Percentiles rank a stretch among this genome's conserved stretches.
Conservation (phyloP, 108 stramenopile genomes). For the Phaeodactylum tricornutum region DNA sequence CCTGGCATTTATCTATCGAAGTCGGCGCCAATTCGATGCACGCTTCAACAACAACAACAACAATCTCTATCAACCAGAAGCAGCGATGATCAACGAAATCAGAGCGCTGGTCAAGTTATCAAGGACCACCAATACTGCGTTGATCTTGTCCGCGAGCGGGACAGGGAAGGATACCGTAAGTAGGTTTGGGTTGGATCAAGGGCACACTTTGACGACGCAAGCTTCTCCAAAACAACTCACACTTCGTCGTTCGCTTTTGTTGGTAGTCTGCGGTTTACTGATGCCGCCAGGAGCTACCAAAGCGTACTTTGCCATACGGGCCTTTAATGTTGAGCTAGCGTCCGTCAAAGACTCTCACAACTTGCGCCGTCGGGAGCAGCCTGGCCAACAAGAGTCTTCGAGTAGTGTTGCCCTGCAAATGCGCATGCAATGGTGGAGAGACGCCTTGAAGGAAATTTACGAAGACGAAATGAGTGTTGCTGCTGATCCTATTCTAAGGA, state of each 20-base stretch:
- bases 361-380: neutral
- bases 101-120: neutral
- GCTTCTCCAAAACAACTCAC: neutral
- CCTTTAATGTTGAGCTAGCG: conserved; percentile 76
- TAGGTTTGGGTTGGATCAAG: neutral
- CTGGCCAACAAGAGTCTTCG: neutral
- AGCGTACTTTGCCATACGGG: conserved; percentile 62
- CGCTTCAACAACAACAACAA: neutral
- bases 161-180: conserved; percentile 64
- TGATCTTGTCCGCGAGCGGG: conserved; percentile 59
- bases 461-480: conserved; percentile 1
- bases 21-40: neutral
- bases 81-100: neutral
- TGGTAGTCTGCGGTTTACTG: conserved; percentile 59
- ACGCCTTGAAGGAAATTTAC: conserved; percentile 52
- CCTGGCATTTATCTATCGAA: too few relatives aligned
- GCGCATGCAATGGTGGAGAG: conserved; percentile 72
- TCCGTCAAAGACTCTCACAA: conserved; percentile 49
- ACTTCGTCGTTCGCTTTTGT: neutral
- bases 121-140: conserved; percentile 63
- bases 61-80: neutral
- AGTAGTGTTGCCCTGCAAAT: conserved; percentile 34
- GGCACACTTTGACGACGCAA: neutral
- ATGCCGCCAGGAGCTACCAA: conserved; percentile 48
- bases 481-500: neutral